Evolutionary conservation across 2,329 filamentous ascomycete genomes (phyloP), one percentile per base, ranked within the genome.

Genomic region (Nemania sp.): DNA sequence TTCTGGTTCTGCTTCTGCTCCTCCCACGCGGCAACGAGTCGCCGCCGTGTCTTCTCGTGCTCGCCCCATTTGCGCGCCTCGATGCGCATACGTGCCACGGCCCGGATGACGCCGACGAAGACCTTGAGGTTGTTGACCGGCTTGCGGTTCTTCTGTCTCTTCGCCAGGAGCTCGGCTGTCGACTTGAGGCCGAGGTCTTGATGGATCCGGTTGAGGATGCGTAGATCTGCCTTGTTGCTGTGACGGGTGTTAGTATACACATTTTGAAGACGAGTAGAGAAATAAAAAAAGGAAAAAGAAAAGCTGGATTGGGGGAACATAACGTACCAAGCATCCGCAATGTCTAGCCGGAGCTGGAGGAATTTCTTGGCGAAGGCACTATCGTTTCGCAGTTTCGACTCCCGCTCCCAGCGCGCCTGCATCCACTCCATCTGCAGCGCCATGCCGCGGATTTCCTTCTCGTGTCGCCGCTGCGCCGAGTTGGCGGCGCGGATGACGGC

Each of bases 401-500:
- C 95, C 35, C 96, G 88, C 77, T 89, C 87, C 82, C 92, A 92
- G 60, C 91, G 89, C 1, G 93, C 93, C 75, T 94, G 89, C 79
- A 98, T 89, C 89, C 93, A 98, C 75, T 94, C 88, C 78, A 98
- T 95, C 81, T 98, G 94, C 82, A 96, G 92, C 61, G 89, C 88
- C 77, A 98, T 86, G 20, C 95, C 95, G 73, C 90, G 89, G 61
- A 98, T 83, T 81, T 97, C 93, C 79, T 90, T 90, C 74, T 86
- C 83, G 78, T 96, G 93, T 52, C 87, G 84, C 72, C 88, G 88
- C 75, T 93, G 89, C 53, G 91, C 89, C 57, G 86, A 84, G 73
- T 88, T 84, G 38, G 86, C 85, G 0, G 85, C 86, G 2, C 86
- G 84, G 68, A 88, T 85, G 18, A 88, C 83, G n/a, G 85, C 86